Evolutionary conservation across 2,329 filamentous ascomycete species (phyloP).

Genomic region (Colletotrichum cordylinicola): DNA sequence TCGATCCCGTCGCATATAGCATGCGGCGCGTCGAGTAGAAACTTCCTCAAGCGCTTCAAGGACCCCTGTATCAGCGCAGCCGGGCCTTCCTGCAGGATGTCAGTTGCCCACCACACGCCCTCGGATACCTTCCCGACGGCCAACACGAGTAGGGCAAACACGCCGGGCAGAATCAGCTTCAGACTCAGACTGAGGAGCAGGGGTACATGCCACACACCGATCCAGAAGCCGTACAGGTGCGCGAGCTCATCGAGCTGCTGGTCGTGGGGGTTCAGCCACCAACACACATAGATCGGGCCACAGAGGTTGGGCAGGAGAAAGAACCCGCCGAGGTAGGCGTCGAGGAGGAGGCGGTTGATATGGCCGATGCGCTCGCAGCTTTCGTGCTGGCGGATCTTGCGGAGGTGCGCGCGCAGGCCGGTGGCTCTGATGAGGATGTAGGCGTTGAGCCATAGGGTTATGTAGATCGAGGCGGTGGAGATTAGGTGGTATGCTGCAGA

Average conservation of each 20-base stretch:
- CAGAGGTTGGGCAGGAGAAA: conserved; percentile 9
- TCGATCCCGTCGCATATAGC: neutral
- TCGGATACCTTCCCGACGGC: neutral
- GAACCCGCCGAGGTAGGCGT: conserved; percentile 1
- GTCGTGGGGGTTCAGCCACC: neutral
- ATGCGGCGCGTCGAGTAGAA: neutral
- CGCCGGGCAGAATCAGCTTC: neutral
- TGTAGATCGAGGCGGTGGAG: neutral
- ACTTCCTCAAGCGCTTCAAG: neutral
- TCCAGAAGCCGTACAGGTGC: conserved; percentile 10
- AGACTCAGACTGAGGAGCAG: neutral
- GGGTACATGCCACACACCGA: neutral
- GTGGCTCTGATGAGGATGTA: neutral
- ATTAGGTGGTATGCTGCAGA: neutral
- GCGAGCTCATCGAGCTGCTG: neutral
- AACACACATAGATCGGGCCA: neutral
- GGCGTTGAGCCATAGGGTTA: neutral
- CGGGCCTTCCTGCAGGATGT: neutral
- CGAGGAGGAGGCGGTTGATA: neutral
- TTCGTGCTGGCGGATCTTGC: neutral
- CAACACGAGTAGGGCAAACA: neutral
- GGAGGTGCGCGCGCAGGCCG: neutral
- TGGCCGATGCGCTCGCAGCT: neutral
- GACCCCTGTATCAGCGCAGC: neutral
- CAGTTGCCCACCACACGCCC: neutral